phyloP scores from a whole-genome alignment of 768 basidiomycete species.

The Suillus clintonianus region DNA sequence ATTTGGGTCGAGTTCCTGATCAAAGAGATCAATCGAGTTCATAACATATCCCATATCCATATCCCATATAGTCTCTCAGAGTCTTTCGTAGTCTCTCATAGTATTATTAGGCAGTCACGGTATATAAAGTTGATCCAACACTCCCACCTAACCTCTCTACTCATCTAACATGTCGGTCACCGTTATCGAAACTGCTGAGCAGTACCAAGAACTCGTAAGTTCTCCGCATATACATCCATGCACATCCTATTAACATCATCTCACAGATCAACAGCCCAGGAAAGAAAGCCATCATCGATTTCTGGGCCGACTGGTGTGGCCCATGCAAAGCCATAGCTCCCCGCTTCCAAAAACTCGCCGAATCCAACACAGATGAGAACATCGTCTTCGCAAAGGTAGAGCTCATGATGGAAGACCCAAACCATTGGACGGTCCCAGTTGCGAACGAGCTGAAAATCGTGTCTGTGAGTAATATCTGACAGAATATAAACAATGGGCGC shows the following conservation, averaged over 20 bases:
- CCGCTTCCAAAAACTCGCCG: neutral
- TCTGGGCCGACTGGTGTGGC: neutral
- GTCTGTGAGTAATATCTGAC: slow-evolving; percentile 43
- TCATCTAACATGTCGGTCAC: neutral
- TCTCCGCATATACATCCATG: slow-evolving; percentile 9
- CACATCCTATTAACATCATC: neutral
- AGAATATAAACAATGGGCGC: neutral
- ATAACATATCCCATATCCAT: no score
- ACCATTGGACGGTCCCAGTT: slow-evolving; percentile 37
- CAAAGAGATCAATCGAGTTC: no score
- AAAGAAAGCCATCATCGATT: neutral
- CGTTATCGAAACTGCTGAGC: neutral
- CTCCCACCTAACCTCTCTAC: neutral
- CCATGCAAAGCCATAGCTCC: slow-evolving; percentile 4
- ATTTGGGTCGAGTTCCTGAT: no score
- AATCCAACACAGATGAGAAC: slow-evolving; percentile 11
- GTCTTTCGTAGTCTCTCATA: neutral
- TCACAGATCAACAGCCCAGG: neutral
- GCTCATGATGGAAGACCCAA: slow-evolving; percentile 45
- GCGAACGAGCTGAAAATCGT: slow-evolving; percentile 51
- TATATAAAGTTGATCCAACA: neutral
- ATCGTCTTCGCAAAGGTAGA: slow-evolving; percentile 75
- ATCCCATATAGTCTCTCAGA: no score
- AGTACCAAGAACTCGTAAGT: slow-evolving; percentile 24
- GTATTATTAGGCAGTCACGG: neutral